Percentiles rank a stretch among this genome's conserved stretches.
Evolutionary conservation across 2,329 filamentous ascomycete genomes (phyloP).

Genomic region (Colletotrichum falcatum): DNA sequence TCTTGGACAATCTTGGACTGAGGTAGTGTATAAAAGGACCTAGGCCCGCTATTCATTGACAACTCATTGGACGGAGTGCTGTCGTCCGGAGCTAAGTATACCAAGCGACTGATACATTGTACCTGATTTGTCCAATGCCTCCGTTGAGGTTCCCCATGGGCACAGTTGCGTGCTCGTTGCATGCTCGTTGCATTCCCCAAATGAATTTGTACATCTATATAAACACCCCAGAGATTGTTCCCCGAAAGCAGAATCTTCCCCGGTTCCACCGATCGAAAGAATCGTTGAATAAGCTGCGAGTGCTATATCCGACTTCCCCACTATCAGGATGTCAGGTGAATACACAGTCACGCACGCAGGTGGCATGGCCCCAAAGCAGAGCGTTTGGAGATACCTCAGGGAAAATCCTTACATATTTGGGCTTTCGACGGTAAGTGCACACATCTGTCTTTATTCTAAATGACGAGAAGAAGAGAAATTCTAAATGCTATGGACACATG

Average conservation of each 20-base stretch:
- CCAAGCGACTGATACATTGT: background rate
- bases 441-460: background rate
- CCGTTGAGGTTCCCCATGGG: conserved; percentile 1
- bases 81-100: background rate
- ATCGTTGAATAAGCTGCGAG: background rate
- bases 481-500: conserved; percentile 45
- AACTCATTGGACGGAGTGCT: background rate
- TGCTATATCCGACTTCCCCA: background rate
- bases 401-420: conserved; percentile 60
- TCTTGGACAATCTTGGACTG: background rate
- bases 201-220: background rate
- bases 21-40: background rate
- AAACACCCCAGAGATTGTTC: background rate
- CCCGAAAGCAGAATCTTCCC: background rate
- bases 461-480: conserved; percentile 31
- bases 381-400: conserved; percentile 46
- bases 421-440: conserved; percentile 47
- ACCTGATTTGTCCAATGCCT: background rate
- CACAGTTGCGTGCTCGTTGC: background rate
- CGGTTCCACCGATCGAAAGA: background rate
- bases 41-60: background rate
- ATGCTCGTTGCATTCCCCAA: background rate
- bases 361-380: conserved; percentile 42
- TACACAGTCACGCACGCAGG: background rate
- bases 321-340: background rate